Percentiles rank a stretch among this genome's conserved stretches.
These are phyloP conservation scores for Zarea fungicola DNA, from an alignment of 2,329 filamentous ascomycete genomes.

Conservation along the genomic window DNA sequence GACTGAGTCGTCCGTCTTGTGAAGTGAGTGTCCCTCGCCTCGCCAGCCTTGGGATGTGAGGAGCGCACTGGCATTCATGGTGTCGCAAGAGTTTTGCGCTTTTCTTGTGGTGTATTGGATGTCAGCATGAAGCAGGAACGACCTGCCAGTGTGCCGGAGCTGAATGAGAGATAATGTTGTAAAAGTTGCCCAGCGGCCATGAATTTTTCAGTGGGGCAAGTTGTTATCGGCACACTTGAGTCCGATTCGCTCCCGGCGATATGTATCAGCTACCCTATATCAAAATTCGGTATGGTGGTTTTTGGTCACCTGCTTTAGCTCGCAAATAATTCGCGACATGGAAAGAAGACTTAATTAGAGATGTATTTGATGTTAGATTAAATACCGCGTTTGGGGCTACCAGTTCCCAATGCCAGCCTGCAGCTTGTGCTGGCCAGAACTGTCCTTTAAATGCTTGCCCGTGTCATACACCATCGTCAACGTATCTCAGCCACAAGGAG, in stretches of 20 bases:
- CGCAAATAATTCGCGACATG: too few relatives aligned
- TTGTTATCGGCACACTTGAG: conserved; percentile 22
- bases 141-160: background rate
- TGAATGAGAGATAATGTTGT: background rate
- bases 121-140: too few relatives aligned
- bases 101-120: background rate
- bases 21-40: conserved; percentile 81
- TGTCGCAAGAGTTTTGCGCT: background rate
- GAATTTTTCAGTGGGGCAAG: conserved; percentile 26
- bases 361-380: too few relatives aligned
- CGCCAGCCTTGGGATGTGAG: conserved; percentile 86
- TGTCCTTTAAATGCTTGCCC: too few relatives aligned
- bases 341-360: too few relatives aligned
- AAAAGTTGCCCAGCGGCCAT: background rate
- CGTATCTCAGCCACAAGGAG: too few relatives aligned
- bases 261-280: conserved; percentile 7
- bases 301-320: too few relatives aligned
- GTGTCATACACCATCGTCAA: too few relatives aligned
- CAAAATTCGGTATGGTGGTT: too few relatives aligned
- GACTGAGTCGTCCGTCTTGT: conserved; percentile 63
- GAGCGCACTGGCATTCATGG: conserved; percentile 80
- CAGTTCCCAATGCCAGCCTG: too few relatives aligned
- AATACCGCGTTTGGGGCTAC: too few relatives aligned
- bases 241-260: background rate
- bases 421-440: too few relatives aligned